Base-by-base conservation (phyloP, 2,329 filamentous ascomycete species). In the Blumeria graminis region DNA sequence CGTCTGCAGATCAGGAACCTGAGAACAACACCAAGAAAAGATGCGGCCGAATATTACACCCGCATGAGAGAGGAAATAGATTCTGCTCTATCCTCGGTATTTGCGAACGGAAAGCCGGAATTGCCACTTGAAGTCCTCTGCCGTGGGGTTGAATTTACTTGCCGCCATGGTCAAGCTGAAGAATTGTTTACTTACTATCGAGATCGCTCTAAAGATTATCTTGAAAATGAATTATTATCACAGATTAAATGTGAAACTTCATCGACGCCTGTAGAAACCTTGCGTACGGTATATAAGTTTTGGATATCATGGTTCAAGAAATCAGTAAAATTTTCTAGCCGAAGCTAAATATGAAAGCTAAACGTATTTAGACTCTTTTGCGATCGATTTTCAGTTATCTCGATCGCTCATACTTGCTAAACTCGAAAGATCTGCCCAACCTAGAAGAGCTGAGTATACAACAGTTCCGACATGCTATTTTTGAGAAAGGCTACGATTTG, bases 1-100 rank as follows among this genome's bases (percentile, higher is more conserved):
- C 89, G 84, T 69, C 76, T 98, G 50, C 78, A 90, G n/a, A 86
- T 98, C 63, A 94, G 94, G 76, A 96, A 95, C 67, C 76, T 95
- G 60, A 80, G 83, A 58, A 75, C 77, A 1, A 74, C 74, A 70
- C 76, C 57, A 66, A 69, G 41, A 65, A 70, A 55, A 73, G 78
- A 87, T 62, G 77, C 84, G 18, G 80, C 84, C 60, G 75, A 78
- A 60, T 96, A 94, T 71, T 86, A 94, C 63, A 74, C 81, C 43
- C 80, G 81, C 63, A 82, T 81, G 3, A 86, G 84, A 78, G 69
- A 71, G 43, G 83, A 93, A 65, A 73, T 96, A 6, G 79, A 86
- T 57, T 73, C 74, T 38, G 86, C 87, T 1, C 70, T 98, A 56
- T 73, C 75, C 10, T 77, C 80, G 46, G 80, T 96, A 28, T 90